phyloP scores from a whole-genome alignment of 73 alveolate species.

The Stentor coeruleus region DNA sequence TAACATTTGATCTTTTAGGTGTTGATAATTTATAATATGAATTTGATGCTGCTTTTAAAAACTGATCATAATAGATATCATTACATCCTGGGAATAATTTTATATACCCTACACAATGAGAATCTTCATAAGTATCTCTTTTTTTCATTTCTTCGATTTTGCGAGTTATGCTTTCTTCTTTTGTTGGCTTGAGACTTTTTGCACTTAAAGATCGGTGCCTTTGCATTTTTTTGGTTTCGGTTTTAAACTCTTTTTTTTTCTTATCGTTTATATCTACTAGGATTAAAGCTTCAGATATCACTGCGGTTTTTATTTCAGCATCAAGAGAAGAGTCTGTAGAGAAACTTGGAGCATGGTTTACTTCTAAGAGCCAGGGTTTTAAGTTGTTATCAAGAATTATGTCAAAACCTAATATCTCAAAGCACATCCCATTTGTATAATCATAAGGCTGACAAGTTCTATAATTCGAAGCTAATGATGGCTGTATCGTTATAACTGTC shows the following conservation, averaged over 20 bases:
- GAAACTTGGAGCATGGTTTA: constrained; percentile 70
- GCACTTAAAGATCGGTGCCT: not conserved
- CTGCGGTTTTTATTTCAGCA: constrained; percentile 45
- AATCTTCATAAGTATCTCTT: not conserved
- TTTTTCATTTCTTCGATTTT: not conserved
- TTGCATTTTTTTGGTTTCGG: constrained; percentile 30
- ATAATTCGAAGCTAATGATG: constrained; percentile 19
- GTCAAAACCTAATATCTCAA: constrained; percentile 56
- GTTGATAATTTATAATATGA: not conserved
- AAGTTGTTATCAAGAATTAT: constrained; percentile 46
- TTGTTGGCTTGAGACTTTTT: not conserved
- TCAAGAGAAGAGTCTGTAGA: constrained; percentile 67
- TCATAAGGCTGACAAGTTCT: constrained; percentile 35
- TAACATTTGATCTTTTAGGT: not conserved
- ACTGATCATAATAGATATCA: not conserved
- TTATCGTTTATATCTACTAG: constrained; percentile 50
- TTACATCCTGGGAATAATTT: not conserved
- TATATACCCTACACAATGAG: not conserved
- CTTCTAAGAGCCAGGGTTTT: constrained; percentile 77
- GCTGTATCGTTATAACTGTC: constrained; percentile 19
- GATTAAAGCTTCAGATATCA: constrained; percentile 51
- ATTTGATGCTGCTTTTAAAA: not conserved
- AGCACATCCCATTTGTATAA: constrained; percentile 40
- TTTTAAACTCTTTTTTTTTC: constrained; percentile 46
- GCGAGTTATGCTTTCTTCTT: not conserved